Evolutionary conservation across 2,329 filamentous ascomycete genomes (phyloP).

Genomic region (Eurotiales sp.): DNA sequence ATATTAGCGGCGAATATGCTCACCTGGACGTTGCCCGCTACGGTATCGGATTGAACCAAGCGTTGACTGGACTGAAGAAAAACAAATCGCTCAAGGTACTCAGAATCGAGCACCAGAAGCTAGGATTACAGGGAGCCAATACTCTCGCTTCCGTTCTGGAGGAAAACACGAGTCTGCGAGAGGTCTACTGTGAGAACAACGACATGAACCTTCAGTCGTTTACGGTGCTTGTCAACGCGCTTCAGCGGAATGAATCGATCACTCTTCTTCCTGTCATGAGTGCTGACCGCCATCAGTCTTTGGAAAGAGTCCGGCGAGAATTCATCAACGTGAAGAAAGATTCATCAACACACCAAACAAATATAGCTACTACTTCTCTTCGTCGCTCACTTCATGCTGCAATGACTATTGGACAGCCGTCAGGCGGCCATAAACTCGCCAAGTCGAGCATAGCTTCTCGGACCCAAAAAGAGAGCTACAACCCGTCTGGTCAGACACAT

Average conservation of each 20-base stretch:
- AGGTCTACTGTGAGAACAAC: constrained; percentile 69
- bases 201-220: constrained; percentile 68
- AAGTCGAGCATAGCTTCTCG: constrained; percentile 24
- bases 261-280: constrained; percentile 62
- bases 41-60: constrained; percentile 64
- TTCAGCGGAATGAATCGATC: constrained; percentile 63
- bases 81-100: constrained; percentile 61
- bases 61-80: constrained; percentile 60
- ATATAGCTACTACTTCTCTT: constrained; percentile 36
- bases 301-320: constrained; percentile 57
- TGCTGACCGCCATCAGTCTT: constrained; percentile 57
- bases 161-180: constrained; percentile 58
- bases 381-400: constrained; percentile 43
- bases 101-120: constrained; percentile 64
- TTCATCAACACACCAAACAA: constrained; percentile 21
- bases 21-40: constrained; percentile 67
- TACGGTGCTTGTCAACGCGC: constrained; percentile 63
- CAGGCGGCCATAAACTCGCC: constrained; percentile 28
- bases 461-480: constrained; percentile 7
- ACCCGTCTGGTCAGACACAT: constrained; percentile 3
- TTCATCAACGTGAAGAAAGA: constrained; percentile 51
- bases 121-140: constrained; percentile 66
- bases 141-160: constrained; percentile 66
- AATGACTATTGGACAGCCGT: constrained; percentile 30
- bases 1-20: constrained; percentile 69